Conservation (phyloP, 495 filamentous ascomycete genomes). For the Geopyxis carbonaria region DNA sequence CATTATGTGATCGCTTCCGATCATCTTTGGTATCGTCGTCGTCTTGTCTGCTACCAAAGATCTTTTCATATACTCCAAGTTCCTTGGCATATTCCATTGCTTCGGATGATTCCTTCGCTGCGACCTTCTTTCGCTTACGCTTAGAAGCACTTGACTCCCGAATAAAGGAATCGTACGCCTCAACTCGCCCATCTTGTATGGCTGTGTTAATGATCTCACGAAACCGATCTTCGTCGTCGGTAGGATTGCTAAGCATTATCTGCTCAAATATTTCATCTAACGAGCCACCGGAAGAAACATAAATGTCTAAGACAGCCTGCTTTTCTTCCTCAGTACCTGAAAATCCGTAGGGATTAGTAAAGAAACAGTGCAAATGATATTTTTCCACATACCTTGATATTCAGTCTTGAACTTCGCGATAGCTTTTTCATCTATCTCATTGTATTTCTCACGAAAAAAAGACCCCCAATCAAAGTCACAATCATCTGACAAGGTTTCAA, state of each 20-base stretch:
- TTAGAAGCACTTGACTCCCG: constrained; percentile 50
- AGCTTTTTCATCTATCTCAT: constrained; percentile 47
- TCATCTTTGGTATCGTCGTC: constrained; percentile 10
- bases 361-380: not conserved
- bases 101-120: constrained; percentile 50
- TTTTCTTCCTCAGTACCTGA: constrained; percentile 64
- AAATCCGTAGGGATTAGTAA: not conserved
- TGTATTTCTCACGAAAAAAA: constrained; percentile 71
- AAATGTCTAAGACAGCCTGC: constrained; percentile 57
- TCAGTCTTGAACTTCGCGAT: constrained; percentile 53
- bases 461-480: constrained; percentile 77
- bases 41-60: constrained; percentile 30
- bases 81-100: constrained; percentile 56
- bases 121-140: constrained; percentile 44
- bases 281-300: constrained; percentile 48
- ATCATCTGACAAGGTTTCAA: constrained; percentile 52
- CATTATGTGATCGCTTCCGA: not conserved
- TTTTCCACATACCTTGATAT: constrained; percentile 41
- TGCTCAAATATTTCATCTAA: constrained; percentile 58
- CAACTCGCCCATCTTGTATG: constrained; percentile 49
- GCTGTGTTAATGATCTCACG: constrained; percentile 60
- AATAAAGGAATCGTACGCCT: constrained; percentile 48
- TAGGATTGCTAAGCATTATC: constrained; percentile 68
- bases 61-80: constrained; percentile 45
- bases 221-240: constrained; percentile 79